These are phyloP conservation scores for Sedum album DNA, from an alignment of 164 flowering plant genomes.

Conservation along the genomic window DNA sequence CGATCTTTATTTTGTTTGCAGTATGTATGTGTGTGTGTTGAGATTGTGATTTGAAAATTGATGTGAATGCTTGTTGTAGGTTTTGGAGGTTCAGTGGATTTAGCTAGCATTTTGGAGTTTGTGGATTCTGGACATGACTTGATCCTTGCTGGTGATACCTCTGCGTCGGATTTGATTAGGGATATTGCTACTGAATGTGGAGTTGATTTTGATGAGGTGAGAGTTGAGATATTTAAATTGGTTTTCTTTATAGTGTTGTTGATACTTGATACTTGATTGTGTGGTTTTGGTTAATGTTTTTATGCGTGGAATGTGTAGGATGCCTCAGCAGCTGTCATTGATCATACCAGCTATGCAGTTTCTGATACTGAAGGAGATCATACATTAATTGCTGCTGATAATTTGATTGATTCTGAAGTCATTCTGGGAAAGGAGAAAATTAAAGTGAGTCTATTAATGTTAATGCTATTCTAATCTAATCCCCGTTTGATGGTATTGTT, in stretches of 20 bases:
- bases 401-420: conserved; percentile 56
- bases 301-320: conserved; percentile 31
- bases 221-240: not conserved
- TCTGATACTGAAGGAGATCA: conserved; percentile 72
- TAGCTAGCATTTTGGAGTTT: conserved; percentile 61
- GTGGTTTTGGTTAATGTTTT: not conserved
- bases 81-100: conserved; percentile 75
- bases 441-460: conserved; percentile 24
- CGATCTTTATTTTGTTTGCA: not conserved
- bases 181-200: conserved; percentile 84
- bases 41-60: not conserved
- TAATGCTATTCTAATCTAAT: not conserved
- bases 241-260: not conserved
- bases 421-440: conserved; percentile 50
- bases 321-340: conserved; percentile 71
- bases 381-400: conserved; percentile 78
- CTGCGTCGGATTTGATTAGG: conserved; percentile 77
- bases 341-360: conserved; percentile 78
- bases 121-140: conserved; percentile 87
- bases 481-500: not conserved
- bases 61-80: conserved; percentile 21
- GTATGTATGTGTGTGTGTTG: not conserved
- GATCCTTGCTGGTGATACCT: conserved; percentile 62
- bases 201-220: conserved; percentile 92
- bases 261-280: not conserved